Conservation (phyloP, 306 rosid genomes). For the Gynostemma pentaphyllum region DNA sequence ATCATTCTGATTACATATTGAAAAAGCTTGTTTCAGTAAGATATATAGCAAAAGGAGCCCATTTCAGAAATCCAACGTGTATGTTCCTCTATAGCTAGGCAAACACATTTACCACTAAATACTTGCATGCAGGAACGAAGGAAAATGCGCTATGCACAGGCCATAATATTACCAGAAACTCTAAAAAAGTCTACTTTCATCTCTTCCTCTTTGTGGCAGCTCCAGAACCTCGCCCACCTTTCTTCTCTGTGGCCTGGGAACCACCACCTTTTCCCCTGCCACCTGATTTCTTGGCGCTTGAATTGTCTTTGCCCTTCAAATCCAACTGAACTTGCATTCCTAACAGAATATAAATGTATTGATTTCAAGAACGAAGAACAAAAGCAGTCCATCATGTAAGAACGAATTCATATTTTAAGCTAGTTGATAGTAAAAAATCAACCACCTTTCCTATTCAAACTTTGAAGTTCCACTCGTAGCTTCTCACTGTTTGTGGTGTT, state of each 20-base stretch:
- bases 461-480: constrained; percentile 70
- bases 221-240: constrained; percentile 45
- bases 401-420: background rate
- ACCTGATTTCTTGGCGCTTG: constrained; percentile 49
- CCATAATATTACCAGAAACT: background rate
- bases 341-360: constrained; percentile 9
- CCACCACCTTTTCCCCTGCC: constrained; percentile 56
- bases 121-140: background rate
- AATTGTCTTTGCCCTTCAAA: constrained; percentile 54
- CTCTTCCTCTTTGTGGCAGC: constrained; percentile 70
- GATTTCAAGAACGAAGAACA: background rate
- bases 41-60: background rate
- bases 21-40: constrained; percentile 2
- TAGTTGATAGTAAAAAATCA: constrained; percentile 7
- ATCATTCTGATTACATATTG: background rate
- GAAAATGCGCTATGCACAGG: background rate
- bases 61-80: background rate
- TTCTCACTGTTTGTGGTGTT: constrained; percentile 52
- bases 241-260: constrained; percentile 39
- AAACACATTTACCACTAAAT: background rate
- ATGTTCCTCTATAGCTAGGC: background rate
- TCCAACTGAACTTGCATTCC: constrained; percentile 69
- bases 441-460: constrained; percentile 67
- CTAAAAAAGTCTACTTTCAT: constrained; percentile 17
- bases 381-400: background rate